Conservation (phyloP, 345 rosid species). For the Ceriops tagal region DNA sequence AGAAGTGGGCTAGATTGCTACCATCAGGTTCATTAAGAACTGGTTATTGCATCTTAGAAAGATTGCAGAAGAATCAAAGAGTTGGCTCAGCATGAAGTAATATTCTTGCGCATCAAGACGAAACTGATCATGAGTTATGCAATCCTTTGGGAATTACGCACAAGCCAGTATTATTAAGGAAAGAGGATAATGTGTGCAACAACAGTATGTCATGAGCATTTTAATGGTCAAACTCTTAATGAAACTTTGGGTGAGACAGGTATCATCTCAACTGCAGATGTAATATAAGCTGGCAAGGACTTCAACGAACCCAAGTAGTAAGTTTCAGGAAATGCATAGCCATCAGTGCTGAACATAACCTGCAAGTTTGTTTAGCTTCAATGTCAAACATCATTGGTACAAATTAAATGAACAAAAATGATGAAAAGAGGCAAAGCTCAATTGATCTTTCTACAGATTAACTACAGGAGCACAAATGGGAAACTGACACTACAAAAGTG, state of each 20-base stretch:
- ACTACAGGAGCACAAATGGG: neutral
- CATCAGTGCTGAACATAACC: slow-evolving; percentile 99
- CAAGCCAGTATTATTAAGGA: too few relatives aligned
- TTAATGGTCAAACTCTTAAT: neutral
- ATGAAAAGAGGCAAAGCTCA: neutral
- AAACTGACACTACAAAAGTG: too few relatives aligned
- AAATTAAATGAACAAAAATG: slow-evolving; percentile 1
- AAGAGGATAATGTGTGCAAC: too few relatives aligned
- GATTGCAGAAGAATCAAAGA: neutral
- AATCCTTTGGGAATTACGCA: too few relatives aligned
- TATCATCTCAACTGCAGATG: neutral
- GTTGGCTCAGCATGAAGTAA: too few relatives aligned
- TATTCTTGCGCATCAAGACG: neutral
- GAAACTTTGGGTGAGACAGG: neutral
- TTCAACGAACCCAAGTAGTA: slow-evolving; percentile 69
- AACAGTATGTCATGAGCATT: neutral
- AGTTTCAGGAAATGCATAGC: slow-evolving; percentile 86
- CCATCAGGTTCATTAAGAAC: neutral
- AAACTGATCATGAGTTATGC: too few relatives aligned
- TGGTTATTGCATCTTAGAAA: neutral
- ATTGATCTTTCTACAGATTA: slow-evolving; percentile 3
- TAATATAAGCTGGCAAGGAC: slow-evolving; percentile 4
- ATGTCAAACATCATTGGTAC: slow-evolving; percentile 13
- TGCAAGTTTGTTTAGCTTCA: slow-evolving; percentile 38
- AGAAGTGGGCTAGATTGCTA: neutral